Evolutionary conservation across 2,329 filamentous ascomycete species (phyloP).

Genomic region (Clonostachys sp.): DNA sequence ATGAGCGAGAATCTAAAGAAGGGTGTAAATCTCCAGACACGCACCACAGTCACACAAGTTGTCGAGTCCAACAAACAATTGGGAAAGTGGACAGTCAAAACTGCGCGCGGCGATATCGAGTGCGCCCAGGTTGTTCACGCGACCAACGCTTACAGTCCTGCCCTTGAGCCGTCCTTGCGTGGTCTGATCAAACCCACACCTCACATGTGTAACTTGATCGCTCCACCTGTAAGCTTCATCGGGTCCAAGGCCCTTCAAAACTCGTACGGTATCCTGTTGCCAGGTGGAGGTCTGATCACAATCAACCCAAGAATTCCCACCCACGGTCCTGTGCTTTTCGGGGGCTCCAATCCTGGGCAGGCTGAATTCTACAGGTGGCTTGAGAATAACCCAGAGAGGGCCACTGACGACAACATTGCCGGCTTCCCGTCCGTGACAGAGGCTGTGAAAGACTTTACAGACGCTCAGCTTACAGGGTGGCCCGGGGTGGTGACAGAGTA

Average conservation of each 20-base stretch:
- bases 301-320: conserved; percentile 3
- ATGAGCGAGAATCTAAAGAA: conserved; percentile 6
- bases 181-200: conserved; percentile 5
- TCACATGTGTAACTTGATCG: conserved; percentile 6
- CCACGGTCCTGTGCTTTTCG: conserved; percentile 4
- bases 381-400: conserved; percentile 1
- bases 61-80: background rate
- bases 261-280: conserved; percentile 6
- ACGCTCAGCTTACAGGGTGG: conserved; percentile 4
- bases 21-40: conserved; percentile 5
- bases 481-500: background rate
- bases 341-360: conserved; percentile 6
- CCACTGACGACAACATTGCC: conserved; percentile 2
- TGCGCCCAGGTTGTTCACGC: conserved; percentile 5
- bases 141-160: conserved; percentile 7
- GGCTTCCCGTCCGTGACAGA: conserved; percentile 4
- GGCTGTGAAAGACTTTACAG: conserved; percentile 4
- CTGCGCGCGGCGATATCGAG: conserved; percentile 4
- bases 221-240: background rate
- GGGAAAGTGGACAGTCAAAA: conserved; percentile 3
- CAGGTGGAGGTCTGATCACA: background rate
- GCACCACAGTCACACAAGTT: conserved; percentile 1
- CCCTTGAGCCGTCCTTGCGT: conserved; percentile 4
- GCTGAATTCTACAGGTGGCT: conserved; percentile 3
- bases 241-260: conserved; percentile 1